These are phyloP conservation scores for Penicillium crystallinum DNA, from an alignment of 495 filamentous ascomycete genomes.

Conservation along the genomic window DNA sequence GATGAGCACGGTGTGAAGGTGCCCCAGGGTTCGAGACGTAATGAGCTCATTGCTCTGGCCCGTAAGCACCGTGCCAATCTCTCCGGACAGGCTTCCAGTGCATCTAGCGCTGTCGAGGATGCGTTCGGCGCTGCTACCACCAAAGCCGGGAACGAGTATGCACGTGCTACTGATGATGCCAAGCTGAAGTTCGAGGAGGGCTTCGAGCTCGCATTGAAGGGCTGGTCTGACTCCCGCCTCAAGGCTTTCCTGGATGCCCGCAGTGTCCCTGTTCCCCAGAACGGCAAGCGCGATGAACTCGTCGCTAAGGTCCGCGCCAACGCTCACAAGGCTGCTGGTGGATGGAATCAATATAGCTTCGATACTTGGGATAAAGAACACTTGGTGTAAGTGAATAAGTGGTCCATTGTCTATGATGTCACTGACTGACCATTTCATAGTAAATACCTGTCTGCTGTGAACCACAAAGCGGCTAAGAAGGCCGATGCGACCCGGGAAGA, in stretches of 20 bases:
- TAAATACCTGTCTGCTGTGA: conserved; percentile 63
- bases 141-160: conserved; percentile 71
- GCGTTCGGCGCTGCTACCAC: conserved; percentile 77
- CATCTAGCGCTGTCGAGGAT: conserved; percentile 42
- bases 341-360: conserved; percentile 77
- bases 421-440: conserved; percentile 32
- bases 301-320: conserved; percentile 67
- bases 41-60: conserved; percentile 85
- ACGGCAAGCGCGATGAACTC: conserved; percentile 72
- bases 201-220: conserved; percentile 57
- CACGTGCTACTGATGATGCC: conserved; percentile 68
- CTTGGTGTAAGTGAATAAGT: conserved; percentile 49
- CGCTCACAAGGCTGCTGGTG: conserved; percentile 65
- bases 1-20: conserved; percentile 74
- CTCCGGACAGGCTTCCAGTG: conserved; percentile 55
- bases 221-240: conserved; percentile 69
- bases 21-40: conserved; percentile 83
- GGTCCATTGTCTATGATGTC: background rate
- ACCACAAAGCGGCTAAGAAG: conserved; percentile 62
- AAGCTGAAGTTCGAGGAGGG: conserved; percentile 59
- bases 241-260: conserved; percentile 64
- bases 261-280: conserved; percentile 65
- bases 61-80: conserved; percentile 81
- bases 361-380: conserved; percentile 77
- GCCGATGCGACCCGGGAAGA: conserved; percentile 66